Conservation (phyloP, 2,329 filamentous ascomycete species). For the Penicillium sp. region DNA sequence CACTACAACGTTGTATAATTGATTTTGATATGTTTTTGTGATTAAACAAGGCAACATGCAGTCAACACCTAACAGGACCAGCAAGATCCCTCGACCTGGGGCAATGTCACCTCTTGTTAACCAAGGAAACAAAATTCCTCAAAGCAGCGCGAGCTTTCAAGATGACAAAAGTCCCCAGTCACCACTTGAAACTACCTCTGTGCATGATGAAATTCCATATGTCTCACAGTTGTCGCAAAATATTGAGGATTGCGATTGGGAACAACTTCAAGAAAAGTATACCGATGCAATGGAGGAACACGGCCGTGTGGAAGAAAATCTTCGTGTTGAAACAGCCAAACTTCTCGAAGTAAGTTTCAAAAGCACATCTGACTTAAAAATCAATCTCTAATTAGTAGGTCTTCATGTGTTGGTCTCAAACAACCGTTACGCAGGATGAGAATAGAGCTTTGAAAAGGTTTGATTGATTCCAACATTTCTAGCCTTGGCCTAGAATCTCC, state of each 20-base stretch:
- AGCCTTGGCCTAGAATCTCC: neutral
- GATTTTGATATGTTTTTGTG: neutral
- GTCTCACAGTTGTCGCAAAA: slow-evolving; percentile 46
- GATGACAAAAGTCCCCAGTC: slow-evolving; percentile 14
- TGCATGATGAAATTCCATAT: slow-evolving; percentile 13
- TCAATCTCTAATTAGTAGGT: slow-evolving; percentile 54
- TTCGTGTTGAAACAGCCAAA: slow-evolving; percentile 65
- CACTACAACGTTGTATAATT: neutral
- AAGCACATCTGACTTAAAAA: neutral
- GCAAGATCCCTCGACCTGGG: slow-evolving; percentile 9
- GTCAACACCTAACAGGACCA: slow-evolving; percentile 5
- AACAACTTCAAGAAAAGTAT: slow-evolving; percentile 70
- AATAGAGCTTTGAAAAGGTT: slow-evolving; percentile 75
- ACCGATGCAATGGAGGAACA: slow-evolving; percentile 63
- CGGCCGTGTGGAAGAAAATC: slow-evolving; percentile 61
- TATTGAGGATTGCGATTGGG: slow-evolving; percentile 69
- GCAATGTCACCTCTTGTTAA: slow-evolving; percentile 12
- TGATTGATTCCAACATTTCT: slow-evolving; percentile 9
- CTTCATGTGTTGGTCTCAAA: slow-evolving; percentile 75
- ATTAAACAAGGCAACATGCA: neutral
- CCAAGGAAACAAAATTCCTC: slow-evolving; percentile 14
- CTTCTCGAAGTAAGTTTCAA: slow-evolving; percentile 59
- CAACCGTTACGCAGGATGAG: slow-evolving; percentile 70
- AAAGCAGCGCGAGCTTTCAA: slow-evolving; percentile 1
- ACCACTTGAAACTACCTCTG: slow-evolving; percentile 2